phyloP scores from a whole-genome alignment of 2,329 filamentous ascomycete species.

The Neurospora crassa region DNA sequence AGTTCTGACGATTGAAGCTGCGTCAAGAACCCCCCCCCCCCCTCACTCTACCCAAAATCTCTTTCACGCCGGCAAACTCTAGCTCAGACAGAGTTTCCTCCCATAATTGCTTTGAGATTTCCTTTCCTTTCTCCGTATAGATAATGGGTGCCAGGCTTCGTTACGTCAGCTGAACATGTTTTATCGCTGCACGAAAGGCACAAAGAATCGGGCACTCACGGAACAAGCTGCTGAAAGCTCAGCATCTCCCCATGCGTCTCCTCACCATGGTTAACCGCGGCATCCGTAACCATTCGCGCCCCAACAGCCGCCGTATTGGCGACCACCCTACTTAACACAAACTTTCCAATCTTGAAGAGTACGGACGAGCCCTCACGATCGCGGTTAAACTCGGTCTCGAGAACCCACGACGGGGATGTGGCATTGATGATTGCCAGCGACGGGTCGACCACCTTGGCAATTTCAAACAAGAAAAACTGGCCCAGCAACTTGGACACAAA shows the following conservation, averaged over 20 bases:
- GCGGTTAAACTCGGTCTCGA: not conserved
- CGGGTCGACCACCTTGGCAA: conserved; percentile 19
- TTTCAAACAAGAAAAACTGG: conserved; percentile 24
- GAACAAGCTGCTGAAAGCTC: not conserved
- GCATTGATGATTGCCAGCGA: conserved; percentile 15
- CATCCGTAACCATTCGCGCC: not conserved
- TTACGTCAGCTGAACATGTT: not conserved
- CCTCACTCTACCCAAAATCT: conserved; percentile 4
- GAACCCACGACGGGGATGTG: not conserved
- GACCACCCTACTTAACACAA: not conserved
- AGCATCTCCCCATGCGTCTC: not conserved
- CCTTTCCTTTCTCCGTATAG: not conserved
- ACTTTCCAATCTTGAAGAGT: not conserved
- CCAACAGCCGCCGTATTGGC: not conserved
- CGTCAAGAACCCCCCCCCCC: not conserved
- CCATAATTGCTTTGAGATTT: conserved; percentile 5
- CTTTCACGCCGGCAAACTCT: conserved; percentile 5
- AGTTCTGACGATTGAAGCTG: not conserved
- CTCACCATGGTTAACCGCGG: not conserved
- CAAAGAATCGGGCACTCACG: not conserved
- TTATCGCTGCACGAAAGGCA: too few relatives aligned
- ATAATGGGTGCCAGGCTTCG: not conserved
- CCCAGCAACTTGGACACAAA: conserved; percentile 21
- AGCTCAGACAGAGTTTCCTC: conserved; percentile 10
- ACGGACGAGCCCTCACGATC: not conserved